Base-by-base conservation (phyloP, 371 early-diverging fungal species). In the Syncephalastrum contaminatum region DNA sequence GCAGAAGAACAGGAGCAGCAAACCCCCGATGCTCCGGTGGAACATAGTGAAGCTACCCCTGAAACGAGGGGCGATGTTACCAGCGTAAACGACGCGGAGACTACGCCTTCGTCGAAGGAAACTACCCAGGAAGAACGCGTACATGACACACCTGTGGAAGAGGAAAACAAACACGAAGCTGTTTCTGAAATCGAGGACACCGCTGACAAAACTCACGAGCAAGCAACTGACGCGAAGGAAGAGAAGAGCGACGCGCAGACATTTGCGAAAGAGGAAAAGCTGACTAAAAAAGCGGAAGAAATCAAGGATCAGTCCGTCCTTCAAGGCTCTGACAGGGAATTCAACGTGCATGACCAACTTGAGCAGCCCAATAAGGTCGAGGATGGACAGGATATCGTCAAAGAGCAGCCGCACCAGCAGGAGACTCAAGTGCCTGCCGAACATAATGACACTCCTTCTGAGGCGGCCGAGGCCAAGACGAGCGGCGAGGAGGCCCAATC, bases 101-200 rank as follows among this genome's bases (percentile, higher is more conserved):
- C 22, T 40, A 27, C 43, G 20, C n/a, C 54, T 36, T 30, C 41
- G 20, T 54, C 19, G n/a, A 44, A 19, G n/a, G 42, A 48, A 24
- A 24, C 18, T 43, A 43, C 18, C 15, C 7, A 5, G 21, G 18
- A 53, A 25, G 21, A 20, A 30, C 36, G 36, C 36, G 10, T 30
- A 5, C 2, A 30, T 36, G 18, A 46, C 19, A 43, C 13, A 21
- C 39, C 52, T 16, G 42, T 15, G 39, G 41, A 14, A 14, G 52
- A 40, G 18, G 39, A 16, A 51, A 42, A 18, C 15, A 40, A 51
- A 39, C 6, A 4, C 18, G 16, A 51, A 19, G 10, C 1, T 6
- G 36, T 19, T 24, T 10, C 36, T 30, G 36, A 30, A 22, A 19
- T 1, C 15, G 1, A 52, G 24, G 41, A 39, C 21, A 21, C 14